Conservation (phyloP, 495 filamentous ascomycete species). For the Aspergillus diversus region DNA sequence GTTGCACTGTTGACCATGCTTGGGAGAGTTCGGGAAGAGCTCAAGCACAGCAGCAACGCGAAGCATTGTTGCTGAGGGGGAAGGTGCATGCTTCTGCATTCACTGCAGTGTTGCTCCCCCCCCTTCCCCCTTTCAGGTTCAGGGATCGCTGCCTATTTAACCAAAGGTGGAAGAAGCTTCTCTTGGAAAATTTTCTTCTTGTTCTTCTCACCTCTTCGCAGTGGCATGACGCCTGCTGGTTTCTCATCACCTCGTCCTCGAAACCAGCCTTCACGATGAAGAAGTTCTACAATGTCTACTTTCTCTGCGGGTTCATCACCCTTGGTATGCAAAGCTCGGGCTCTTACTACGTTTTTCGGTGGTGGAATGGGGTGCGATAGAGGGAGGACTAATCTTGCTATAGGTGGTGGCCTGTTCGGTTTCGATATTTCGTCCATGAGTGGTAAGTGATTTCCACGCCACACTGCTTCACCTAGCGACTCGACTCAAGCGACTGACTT, state of each 20-base stretch:
- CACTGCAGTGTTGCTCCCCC: not conserved
- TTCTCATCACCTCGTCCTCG: not conserved
- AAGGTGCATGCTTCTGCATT: conserved; percentile 1
- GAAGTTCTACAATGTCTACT: conserved; percentile 25
- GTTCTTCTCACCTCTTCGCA: not conserved
- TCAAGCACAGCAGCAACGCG: not conserved
- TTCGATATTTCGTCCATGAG: conserved; percentile 32
- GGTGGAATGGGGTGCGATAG: not conserved
- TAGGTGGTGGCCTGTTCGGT: conserved; percentile 28
- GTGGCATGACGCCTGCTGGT: not conserved
- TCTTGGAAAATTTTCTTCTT: conserved; percentile 5
- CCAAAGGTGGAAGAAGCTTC: not conserved
- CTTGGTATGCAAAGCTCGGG: conserved; percentile 14
- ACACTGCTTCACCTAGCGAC: not conserved
- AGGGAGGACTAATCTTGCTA: not conserved
- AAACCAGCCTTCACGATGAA: conserved; percentile 17
- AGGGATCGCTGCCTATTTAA: conserved; percentile 2
- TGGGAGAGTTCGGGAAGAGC: not conserved
- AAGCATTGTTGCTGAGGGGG: not conserved
- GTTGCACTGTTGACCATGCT: conserved; percentile 15
- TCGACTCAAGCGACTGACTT: not conserved
- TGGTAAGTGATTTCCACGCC: conserved; percentile 16
- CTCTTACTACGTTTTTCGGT: not conserved
- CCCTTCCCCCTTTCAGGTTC: not conserved
- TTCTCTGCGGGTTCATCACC: conserved; percentile 23